Base-by-base conservation (phyloP, 2,329 filamentous ascomycete genomes). In the Sclerotinia spermophila region DNA sequence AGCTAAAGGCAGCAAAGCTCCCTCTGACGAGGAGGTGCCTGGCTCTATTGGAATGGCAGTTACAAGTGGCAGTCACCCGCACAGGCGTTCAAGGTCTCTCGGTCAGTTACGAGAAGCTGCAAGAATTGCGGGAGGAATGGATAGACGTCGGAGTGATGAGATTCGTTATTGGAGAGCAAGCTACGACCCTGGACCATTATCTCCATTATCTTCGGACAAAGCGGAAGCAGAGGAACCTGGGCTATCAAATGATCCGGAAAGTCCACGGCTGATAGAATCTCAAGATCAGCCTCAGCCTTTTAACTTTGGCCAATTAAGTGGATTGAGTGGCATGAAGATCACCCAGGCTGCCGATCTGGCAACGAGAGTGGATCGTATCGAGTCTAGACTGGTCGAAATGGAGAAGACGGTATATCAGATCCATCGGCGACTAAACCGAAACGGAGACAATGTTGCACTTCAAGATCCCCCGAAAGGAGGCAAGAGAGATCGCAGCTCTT, bases 121-220 rank as follows among this genome's bases (percentile, higher is more conserved):
- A 4, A 78, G 79, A 62, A 30, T 27, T 30, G 42, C 27, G 5
- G 75, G 75, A 27, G 78, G 80, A 33, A 79, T 79, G 55, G 71
- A 78, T 5, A 83, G 87, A 58, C 84, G 87, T 48, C 84, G 87
- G 42, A 90, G 87, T 76, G 87, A 88, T 69, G 88, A 90, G 77
- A 89, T 90, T 53, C 84, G 86, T 19, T 88, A 87, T 75, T 90
- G 88, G 87, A 83, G 88, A 72, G 85, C 87, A 75, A 89, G 87
- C 72, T 87, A 88, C 73, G 85, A 84, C 60, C 83, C 82, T 0
- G 83, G 82, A 1, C 81, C 85, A 66, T 77, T 84, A 69, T 88
- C 86, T 10, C 85, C 86, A 0, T 79, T 85, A 44, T 85, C 86
- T 5, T 86, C 86, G 3, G 79, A 81, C 58, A 79, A 79, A 30